Conservation (phyloP, 1,139 yeast species). For the Scheffersomyces titani region DNA sequence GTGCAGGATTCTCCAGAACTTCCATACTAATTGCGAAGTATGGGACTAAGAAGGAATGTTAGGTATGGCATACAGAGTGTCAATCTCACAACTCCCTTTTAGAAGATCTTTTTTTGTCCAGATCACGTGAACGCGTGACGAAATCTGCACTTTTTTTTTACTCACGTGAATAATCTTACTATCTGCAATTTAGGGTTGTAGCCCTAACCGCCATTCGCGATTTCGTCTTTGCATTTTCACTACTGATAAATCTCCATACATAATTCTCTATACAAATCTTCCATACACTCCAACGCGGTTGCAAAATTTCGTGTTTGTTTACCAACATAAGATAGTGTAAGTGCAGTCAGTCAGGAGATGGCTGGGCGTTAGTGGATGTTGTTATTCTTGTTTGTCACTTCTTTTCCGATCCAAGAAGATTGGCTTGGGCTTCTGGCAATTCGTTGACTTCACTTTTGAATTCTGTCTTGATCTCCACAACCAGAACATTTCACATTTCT, state of each 20-base stretch:
- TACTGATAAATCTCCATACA: neutral
- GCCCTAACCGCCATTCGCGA: neutral
- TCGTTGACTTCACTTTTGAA: neutral
- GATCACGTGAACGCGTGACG: neutral
- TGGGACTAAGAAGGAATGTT: neutral
- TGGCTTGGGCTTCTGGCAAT: neutral
- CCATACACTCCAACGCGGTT: neutral
- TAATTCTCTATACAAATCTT: neutral
- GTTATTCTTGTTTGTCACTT: neutral
- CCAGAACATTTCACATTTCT: neutral
- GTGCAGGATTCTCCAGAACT: neutral
- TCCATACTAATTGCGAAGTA: neutral
- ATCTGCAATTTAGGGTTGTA: neutral
- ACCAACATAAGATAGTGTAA: neutral
- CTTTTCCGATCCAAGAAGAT: neutral
- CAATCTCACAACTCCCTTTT: neutral
- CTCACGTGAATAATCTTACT: neutral
- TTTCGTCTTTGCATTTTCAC: neutral
- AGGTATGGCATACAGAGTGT: neutral
- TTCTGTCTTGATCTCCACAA: neutral
- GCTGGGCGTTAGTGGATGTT: neutral
- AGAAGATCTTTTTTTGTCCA: neutral
- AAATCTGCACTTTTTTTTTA: neutral
- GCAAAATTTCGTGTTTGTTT: constrained; percentile 1
- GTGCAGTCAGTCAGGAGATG: neutral